Evolutionary conservation across 768 basidiomycete species (phyloP).

Genomic region (Suillus clintonianus): DNA sequence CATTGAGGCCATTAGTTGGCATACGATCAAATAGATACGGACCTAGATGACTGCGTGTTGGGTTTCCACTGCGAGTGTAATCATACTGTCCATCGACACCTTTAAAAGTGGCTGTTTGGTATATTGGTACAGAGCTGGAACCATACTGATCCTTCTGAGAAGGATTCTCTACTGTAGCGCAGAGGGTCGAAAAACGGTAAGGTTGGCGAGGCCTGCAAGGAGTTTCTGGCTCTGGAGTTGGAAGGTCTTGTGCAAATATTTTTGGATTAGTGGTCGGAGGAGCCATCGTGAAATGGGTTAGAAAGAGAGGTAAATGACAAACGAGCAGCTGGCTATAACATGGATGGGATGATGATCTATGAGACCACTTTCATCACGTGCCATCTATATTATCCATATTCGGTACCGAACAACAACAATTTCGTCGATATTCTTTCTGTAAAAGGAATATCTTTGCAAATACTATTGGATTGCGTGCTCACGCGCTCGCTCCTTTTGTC

Average conservation of each 20-base stretch:
- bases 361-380: constrained; percentile 3
- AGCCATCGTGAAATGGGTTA: constrained; percentile 12
- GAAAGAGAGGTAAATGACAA: background rate
- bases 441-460: background rate
- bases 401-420: background rate
- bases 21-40: constrained; percentile 19
- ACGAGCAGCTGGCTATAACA: background rate
- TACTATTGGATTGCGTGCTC: constrained; percentile 5
- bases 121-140: constrained; percentile 93
- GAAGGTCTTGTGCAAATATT: constrained; percentile 51
- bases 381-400: background rate
- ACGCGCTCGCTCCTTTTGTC: background rate
- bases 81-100: constrained; percentile 89
- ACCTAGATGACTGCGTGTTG: constrained; percentile 95
- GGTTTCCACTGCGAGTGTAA: constrained; percentile 94
- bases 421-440: background rate
- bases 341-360: background rate
- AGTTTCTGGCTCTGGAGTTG: constrained; percentile 82
- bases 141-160: constrained; percentile 95
- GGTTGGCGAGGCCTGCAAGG: constrained; percentile 68
- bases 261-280: constrained; percentile 8
- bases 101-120: constrained; percentile 98
- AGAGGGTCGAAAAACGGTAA: constrained; percentile 87
- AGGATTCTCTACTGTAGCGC: constrained; percentile 91
- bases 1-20: background rate